These are phyloP conservation scores for Mycena belliarum DNA, from an alignment of 768 basidiomycete species.

Conservation along the genomic window DNA sequence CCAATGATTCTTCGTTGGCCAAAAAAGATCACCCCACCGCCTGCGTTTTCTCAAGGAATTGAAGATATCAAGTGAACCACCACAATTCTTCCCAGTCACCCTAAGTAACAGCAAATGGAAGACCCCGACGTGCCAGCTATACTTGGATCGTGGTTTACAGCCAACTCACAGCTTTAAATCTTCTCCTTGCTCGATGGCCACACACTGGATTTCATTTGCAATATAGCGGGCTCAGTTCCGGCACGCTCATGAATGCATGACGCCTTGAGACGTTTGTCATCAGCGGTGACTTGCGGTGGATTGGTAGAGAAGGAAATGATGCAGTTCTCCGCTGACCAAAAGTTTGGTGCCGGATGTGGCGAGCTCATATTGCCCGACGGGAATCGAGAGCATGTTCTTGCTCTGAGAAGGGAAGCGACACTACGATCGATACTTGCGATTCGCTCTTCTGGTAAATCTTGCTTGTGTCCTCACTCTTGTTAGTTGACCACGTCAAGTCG, in stretches of 20 bases:
- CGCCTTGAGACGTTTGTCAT: conserved; percentile 63
- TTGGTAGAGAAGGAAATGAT: conserved; percentile 37
- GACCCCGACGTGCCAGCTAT: too few relatives aligned
- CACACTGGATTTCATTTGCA: conserved; percentile 43
- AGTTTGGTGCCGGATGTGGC: conserved; percentile 73
- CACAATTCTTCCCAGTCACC: too few relatives aligned
- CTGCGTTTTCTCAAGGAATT: too few relatives aligned
- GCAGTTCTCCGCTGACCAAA: conserved; percentile 45
- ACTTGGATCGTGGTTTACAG: too few relatives aligned
- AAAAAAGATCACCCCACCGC: background rate
- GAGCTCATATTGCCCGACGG: conserved; percentile 66
- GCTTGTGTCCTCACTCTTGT: conserved; percentile 29
- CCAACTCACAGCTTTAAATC: conserved; percentile 5
- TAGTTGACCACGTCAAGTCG: too few relatives aligned
- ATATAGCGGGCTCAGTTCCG: conserved; percentile 49
- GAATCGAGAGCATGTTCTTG: conserved; percentile 63
- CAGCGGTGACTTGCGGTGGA: conserved; percentile 65
- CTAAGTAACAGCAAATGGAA: too few relatives aligned
- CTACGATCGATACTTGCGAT: conserved; percentile 52
- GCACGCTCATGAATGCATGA: conserved; percentile 52
- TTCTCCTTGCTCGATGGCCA: conserved; percentile 24
- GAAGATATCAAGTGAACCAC: too few relatives aligned
- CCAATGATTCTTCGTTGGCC: background rate
- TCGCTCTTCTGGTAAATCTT: conserved; percentile 29
- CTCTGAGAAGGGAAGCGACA: conserved; percentile 74